These are phyloP conservation scores for Lentinula edodes DNA, from an alignment of 768 basidiomycete species.

Conservation along the genomic window DNA sequence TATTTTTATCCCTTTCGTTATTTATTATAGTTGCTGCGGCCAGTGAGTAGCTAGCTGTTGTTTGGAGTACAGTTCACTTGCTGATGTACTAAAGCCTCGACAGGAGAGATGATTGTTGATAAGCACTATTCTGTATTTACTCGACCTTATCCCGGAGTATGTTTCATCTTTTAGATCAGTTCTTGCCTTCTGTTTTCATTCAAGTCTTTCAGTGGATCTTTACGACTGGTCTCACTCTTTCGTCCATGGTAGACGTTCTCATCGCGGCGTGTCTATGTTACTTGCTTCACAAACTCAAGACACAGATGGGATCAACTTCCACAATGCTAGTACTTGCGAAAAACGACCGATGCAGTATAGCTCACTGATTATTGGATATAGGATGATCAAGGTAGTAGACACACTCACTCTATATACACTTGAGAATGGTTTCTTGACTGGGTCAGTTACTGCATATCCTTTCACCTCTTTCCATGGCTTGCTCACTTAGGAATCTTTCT, in stretches of 20 bases:
- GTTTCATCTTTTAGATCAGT: neutral
- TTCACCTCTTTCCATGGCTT: neutral
- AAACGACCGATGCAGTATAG: neutral
- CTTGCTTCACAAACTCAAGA: conserved; percentile 26
- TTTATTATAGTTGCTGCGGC: neutral
- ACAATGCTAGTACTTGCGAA: conserved; percentile 17
- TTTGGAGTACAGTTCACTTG: neutral
- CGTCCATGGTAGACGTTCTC: conserved; percentile 33
- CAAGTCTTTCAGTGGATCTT: conserved; percentile 33
- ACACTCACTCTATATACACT: conserved; percentile 33
- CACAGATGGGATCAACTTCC: conserved; percentile 12
- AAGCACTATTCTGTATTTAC: conserved; percentile 6
- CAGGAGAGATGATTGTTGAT: neutral
- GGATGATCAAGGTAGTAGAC: conserved; percentile 33
- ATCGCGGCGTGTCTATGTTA: conserved; percentile 29
- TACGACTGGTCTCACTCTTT: conserved; percentile 35
- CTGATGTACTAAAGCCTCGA: neutral
- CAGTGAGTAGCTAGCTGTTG: neutral
- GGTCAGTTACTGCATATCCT: conserved; percentile 18
- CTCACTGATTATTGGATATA: conserved; percentile 7
- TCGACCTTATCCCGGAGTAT: conserved; percentile 4
- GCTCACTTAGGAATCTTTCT: neutral
- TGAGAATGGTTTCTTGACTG: conserved; percentile 36
- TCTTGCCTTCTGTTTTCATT: neutral
- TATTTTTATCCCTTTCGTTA: neutral